Base-by-base conservation (phyloP, 257 asterid genomes). In the Forsythia viridissima region DNA sequence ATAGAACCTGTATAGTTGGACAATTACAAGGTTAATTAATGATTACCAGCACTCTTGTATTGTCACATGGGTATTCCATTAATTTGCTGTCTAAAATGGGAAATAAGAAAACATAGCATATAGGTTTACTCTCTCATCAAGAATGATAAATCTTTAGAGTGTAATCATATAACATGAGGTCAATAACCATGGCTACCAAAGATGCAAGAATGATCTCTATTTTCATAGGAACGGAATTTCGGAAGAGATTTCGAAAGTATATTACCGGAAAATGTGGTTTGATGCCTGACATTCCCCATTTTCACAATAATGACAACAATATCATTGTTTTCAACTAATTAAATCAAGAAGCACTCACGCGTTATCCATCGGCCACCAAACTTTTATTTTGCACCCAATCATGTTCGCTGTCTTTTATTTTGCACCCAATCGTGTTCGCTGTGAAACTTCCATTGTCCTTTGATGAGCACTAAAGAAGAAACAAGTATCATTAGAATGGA, bases 351-450 rank as follows among this genome's bases (percentile, higher is more conserved):
- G 77, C 41, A 88, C 97, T 87, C 82, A 95, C 99, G 63, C 1
- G 90, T 93, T 93, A 86, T 95, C 98, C 90, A 93, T 88, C 12
- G 99, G 99, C 99, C 99, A 95, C 99, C 99, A 95, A 78, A 95
- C 92, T 88, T 92, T 90, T 84, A 95, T 88, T 84, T 88, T 89
- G 85, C 92, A 88, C 55, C 93, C 97, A 86, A 93, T 84, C 87
- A 93, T 86, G 81, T 92, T 98, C 12, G 71, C 81, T 15, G 82
- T 81, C 92, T 88, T 92, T 90, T 84, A 95, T 88, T 84, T 88
- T 89, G 85, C 92, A 88, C 55, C 93, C 97, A 86, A 93, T 84
- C 87, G 92, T 86, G 81, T 92, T 98, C 12, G 71, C 81, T 15
- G 82, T 81, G 34, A 88, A 84, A 83, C 80, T 76, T 83, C 79